Percentiles rank a stretch among this genome's conserved stretches.
Evolutionary conservation across 441 rosid genomes (phyloP).

Genomic region (Dalechampia spathulata): DNA sequence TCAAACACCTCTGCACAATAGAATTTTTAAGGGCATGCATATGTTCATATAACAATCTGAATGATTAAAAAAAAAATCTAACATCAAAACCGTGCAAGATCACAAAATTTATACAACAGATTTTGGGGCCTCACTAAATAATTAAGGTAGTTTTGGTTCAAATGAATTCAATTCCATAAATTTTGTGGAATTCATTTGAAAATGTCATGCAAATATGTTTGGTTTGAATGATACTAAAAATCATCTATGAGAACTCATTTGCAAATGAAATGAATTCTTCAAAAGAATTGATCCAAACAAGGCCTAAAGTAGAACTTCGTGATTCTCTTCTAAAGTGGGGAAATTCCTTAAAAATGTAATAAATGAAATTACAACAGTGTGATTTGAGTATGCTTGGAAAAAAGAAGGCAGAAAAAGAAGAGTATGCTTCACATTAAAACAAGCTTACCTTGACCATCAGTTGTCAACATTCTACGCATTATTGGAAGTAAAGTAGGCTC

Average conservation of each 20-base stretch:
- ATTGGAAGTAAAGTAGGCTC: slow-evolving; percentile 96
- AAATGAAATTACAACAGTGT: no score
- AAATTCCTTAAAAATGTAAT: no score
- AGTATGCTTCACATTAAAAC: neutral
- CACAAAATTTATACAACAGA: neutral
- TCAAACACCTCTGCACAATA: slow-evolving; percentile 84
- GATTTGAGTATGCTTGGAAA: no score
- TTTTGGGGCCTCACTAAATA: neutral
- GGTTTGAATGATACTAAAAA: no score
- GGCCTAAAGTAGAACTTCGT: no score
- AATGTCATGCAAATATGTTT: no score
- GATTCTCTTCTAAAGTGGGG: no score
- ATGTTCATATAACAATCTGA: slow-evolving; percentile 2
- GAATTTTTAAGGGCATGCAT: neutral
- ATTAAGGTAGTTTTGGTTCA: neutral
- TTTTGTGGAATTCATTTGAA: no score
- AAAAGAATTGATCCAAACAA: no score
- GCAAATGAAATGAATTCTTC: no score
- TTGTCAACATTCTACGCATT: slow-evolving; percentile 95
- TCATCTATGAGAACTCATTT: no score
- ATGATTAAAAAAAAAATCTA: neutral
- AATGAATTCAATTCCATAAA: no score
- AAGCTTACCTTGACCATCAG: slow-evolving; percentile 89
- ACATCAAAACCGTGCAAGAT: slow-evolving; percentile 3
- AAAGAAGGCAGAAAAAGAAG: neutral